Conservation (phyloP, 176 grass and related monocot genomes). For the Secale cereale region DNA sequence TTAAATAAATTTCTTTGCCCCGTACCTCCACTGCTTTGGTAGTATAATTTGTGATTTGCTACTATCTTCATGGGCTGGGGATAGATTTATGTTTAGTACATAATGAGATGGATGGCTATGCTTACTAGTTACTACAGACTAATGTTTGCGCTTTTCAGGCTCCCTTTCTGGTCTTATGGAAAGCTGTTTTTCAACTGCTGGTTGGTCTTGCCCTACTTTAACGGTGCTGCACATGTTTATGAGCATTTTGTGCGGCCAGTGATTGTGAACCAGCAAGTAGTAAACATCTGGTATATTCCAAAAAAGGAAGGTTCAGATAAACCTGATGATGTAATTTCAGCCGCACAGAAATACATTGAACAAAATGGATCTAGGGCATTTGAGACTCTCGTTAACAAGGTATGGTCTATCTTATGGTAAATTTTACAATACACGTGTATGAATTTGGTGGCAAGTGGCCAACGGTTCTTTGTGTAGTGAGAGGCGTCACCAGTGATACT, state of each 20-base stretch:
- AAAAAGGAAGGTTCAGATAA: slow-evolving; percentile 53
- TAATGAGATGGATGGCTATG: slow-evolving; percentile 11
- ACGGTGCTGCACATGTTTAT: slow-evolving; percentile 87
- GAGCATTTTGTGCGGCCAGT: slow-evolving; percentile 80
- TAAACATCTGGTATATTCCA: slow-evolving; percentile 78
- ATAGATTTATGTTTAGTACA: not conserved
- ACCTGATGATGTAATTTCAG: slow-evolving; percentile 69
- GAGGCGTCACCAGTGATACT: not conserved
- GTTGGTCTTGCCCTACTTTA: slow-evolving; percentile 94
- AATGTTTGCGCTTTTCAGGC: slow-evolving; percentile 51
- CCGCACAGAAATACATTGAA: slow-evolving; percentile 80
- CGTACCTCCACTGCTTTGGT: slow-evolving; percentile 1
- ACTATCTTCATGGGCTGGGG: not conserved
- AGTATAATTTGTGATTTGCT: not conserved
- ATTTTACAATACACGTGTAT: not conserved
- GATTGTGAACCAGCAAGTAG: slow-evolving; percentile 73
- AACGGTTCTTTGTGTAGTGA: slow-evolving; percentile 16
- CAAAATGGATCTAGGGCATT: slow-evolving; percentile 87
- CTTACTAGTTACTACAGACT: slow-evolving; percentile 15
- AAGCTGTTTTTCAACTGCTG: slow-evolving; percentile 93
- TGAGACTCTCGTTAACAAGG: slow-evolving; percentile 84
- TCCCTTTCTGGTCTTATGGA: slow-evolving; percentile 89
- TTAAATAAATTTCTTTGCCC: not conserved
- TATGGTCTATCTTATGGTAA: slow-evolving; percentile 32
- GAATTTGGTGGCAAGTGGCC: not conserved